Evolutionary conservation across 805 yeast genomes (phyloP), one percentile per base, ranked within the genome.

Genomic region (Saccharomycodes ludwigii): DNA sequence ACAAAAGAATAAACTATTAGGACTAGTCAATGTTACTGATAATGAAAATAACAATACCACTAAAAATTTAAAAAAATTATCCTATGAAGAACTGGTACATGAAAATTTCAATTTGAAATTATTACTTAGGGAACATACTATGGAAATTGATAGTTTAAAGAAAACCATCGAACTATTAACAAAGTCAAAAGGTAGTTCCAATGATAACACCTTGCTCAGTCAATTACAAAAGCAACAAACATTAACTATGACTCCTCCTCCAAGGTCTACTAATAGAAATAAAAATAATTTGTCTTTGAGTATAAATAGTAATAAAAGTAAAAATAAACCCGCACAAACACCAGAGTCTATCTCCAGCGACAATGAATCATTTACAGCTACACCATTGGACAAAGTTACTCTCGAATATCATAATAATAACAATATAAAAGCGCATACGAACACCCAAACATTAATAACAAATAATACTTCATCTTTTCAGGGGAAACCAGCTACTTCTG

Each of bases 401-500:
- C 19, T n/a, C 9, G 10, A 12, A 30, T 15, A 8, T 7, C 28
- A 5, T 21, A 13, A 21, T 20, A 8, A 12, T 20, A 20, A 3
- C 20, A 24, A 8, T 24, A 20, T 17, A 18, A 14, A 18, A 13
- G 6, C 22, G 13, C 27, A 30, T 27, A 10, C 18, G 27, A 21
- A 24, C 24, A 10, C 21, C 32, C 32, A 12, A 15, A 29, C 13
- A 24, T 16, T 27, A 12, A 21, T 14, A 30, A 24, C 4, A 15
- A 24, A 10, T 10, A 24, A 9, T 14, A 14, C 6, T 11, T 12
- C 5, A 12, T 16, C 10, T 43, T 44, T 5, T n/a, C n/a, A n/a
- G n/a, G n/a, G n/a, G n/a, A 50, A 49, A 32, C 59, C 60, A 11
- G 58, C 58, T 3, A 41, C 58, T 1, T 55, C 60, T 2, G 52